Conservation (phyloP, 306 rosid genomes). For the Sesbania bispinosa region DNA sequence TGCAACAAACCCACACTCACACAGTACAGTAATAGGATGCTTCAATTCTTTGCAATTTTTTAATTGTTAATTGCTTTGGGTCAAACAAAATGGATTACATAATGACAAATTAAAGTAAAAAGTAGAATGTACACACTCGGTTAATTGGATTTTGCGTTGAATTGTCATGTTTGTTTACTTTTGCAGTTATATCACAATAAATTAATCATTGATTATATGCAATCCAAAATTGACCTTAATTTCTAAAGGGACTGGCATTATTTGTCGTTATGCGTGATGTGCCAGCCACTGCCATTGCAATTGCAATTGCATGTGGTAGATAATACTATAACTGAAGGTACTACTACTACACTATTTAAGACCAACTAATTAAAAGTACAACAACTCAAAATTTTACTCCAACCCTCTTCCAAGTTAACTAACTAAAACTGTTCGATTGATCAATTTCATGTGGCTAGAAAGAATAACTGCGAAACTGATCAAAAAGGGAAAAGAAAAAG, state of each 20-base stretch:
- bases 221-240: slow-evolving; percentile 1
- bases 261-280: slow-evolving; percentile 10
- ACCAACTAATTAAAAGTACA: background rate
- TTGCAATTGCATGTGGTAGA: slow-evolving; percentile 2
- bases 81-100: slow-evolving; percentile 19
- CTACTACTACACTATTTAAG: background rate
- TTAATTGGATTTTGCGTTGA: slow-evolving; percentile 13
- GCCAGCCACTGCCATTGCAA: no score
- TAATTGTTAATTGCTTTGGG: background rate
- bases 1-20: no score
- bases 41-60: background rate
- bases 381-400: background rate
- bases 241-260: background rate
- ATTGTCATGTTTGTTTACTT: slow-evolving; percentile 10
- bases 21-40: background rate
- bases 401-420: background rate
- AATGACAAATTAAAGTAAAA: slow-evolving; percentile 30
- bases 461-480: background rate
- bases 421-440: background rate
- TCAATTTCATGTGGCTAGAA: background rate
- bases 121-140: background rate
- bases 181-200: slow-evolving; percentile 2
- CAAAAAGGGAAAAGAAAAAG: background rate
- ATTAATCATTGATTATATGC: background rate
- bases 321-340: slow-evolving; percentile 2